These are phyloP conservation scores for Phaseolus lunatus DNA, from an alignment of 306 rosid species.

Conservation along the genomic window DNA sequence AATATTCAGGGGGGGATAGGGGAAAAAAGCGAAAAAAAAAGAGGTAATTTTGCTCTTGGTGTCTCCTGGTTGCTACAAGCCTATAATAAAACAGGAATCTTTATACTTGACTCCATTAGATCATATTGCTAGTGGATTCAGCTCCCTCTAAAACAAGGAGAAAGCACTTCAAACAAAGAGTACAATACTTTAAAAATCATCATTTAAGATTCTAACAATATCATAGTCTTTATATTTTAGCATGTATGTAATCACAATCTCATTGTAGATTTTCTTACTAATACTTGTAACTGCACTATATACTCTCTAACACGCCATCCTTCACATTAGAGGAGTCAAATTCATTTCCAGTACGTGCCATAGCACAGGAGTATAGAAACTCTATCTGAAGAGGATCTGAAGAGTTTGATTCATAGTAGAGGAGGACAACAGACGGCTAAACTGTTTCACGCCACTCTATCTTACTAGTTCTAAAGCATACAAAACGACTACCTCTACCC, in stretches of 20 bases:
- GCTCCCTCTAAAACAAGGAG: not conserved
- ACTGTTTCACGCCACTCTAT: not conserved
- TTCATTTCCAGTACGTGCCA: not conserved
- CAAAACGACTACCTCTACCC: not conserved
- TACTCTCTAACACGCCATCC: not conserved
- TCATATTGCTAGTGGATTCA: not conserved
- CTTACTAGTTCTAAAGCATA: conserved; percentile 20
- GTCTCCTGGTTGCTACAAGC: not conserved
- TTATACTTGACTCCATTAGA: not conserved
- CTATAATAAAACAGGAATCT: not conserved
- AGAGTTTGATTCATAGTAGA: not conserved
- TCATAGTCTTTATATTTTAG: not conserved
- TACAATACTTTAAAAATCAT: not conserved
- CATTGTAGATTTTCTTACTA: not conserved
- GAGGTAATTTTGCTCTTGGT: conserved; percentile 12
- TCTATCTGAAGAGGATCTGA: conserved; percentile 6
- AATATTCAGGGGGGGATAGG: not conserved
- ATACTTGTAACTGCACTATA: not conserved
- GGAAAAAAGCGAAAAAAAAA: not conserved
- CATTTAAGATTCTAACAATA: not conserved
- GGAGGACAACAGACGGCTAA: not conserved
- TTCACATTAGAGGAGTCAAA: not conserved
- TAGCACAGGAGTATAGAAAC: not conserved
- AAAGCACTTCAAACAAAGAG: not conserved
- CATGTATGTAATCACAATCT: not conserved